A percentile compares a stretch with the other conserved stretches of the same genome.
Conservation (phyloP, 1,284 basidiomycete species). For the Gymnopus androsaceus region DNA sequence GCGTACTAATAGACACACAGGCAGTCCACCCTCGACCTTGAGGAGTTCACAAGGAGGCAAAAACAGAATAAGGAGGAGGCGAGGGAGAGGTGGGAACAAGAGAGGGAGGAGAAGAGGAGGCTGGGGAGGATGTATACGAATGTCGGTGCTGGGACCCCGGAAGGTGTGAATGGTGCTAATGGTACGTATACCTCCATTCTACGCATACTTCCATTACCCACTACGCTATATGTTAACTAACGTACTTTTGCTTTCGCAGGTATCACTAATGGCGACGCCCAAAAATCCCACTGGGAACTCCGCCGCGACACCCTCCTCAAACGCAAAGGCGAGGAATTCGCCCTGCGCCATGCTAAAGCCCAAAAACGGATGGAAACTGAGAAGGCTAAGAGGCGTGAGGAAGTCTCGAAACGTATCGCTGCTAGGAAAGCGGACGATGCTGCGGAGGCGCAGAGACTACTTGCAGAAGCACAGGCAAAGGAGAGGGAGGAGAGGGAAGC, state of each 20-base stretch:
- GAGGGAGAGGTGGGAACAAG: slow-evolving; percentile 65
- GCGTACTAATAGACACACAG: not conserved
- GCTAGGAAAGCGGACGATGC: not conserved
- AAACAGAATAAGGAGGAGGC: slow-evolving; percentile 63
- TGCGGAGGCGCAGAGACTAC: not conserved
- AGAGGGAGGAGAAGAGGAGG: slow-evolving; percentile 79
- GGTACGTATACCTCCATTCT: not conserved
- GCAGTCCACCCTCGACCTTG: slow-evolving; percentile 59
- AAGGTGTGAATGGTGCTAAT: not conserved
- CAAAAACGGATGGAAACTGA: slow-evolving; percentile 81
- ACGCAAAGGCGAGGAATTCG: slow-evolving; percentile 72
- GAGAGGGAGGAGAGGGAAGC: slow-evolving; percentile 59
- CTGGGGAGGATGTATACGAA: slow-evolving; percentile 72
- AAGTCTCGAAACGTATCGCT: slow-evolving; percentile 43
- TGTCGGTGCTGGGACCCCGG: slow-evolving; percentile 61
- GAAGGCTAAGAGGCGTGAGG: slow-evolving; percentile 72
- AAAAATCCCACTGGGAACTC: too few species aligned
- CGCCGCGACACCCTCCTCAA: not conserved
- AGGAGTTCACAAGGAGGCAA: slow-evolving; percentile 70
- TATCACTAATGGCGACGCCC: too few species aligned
- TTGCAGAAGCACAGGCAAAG: slow-evolving; percentile 38
- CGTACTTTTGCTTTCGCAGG: too few species aligned
- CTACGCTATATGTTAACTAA: too few species aligned
- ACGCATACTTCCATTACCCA: not conserved
- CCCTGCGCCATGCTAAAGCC: slow-evolving; percentile 62